Evolutionary conservation across 306 rosid genomes (phyloP), one percentile per base, ranked within the genome.

Genomic region (Castanea mollissima): DNA sequence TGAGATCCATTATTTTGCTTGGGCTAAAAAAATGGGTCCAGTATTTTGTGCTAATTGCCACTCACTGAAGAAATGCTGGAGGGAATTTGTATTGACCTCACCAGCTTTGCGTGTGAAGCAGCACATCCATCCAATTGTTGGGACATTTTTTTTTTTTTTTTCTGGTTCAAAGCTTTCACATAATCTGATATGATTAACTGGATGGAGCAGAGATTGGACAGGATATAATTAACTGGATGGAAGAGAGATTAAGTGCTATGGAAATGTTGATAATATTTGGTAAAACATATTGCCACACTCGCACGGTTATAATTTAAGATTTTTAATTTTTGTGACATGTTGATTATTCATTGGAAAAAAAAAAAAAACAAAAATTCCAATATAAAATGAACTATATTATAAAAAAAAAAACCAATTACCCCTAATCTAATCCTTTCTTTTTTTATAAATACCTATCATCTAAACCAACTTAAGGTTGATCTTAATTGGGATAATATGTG

Each of bases 121-220:
- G 87, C 98, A 13, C 99, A 96, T 83, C 98, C 98, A 34, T 83
- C 98, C 98, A 34, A 85, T 96, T 79, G 98, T 96, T 75, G 88
- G 90, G 86, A 97, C 93, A 89, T 75, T 87, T 76, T 74, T 35
- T 6, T 35, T 5, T 5, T 6, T 35, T 44, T 82, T 67, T 44
- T 35, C 27, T 46, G 8, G 27, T 59, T 76, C 18, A 7, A 69
- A 29, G 35, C 14, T 16, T 59, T 57, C 65, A 51, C 70, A 23
- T 32, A 19, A 19, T 52, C 60, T 41, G 38, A 35, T 35, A 35
- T 35, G 1, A 5, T 35, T 6, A 35, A 35, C 41, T 5, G 8
- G 97, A 96, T 59, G 99, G 98, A 11, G 93, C 90, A 83, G 96
- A 91, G 84, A 84, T 96, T 29, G 93, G 84, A 46, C 86, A 54